phyloP scores from a whole-genome alignment of 1,284 basidiomycete genomes.

The Cutaneotrichosporon spelunceum region DNA sequence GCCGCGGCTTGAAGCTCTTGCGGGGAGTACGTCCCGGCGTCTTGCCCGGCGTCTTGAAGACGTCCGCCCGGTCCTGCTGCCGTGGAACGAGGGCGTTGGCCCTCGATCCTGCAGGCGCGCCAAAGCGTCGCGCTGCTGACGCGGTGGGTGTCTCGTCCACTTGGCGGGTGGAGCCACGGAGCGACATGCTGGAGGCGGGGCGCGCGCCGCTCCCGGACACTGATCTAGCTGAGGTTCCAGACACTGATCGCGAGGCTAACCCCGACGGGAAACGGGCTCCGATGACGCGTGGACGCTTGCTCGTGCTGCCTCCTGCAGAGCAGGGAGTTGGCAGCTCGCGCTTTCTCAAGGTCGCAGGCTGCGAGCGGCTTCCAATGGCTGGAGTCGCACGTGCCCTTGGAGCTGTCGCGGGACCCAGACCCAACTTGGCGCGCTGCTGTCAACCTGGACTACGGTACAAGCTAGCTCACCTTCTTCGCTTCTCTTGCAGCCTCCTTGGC shows the following conservation, averaged over 20 bases:
- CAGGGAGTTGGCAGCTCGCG: constrained; percentile 43
- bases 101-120: constrained; percentile 14
- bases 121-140: constrained; percentile 5
- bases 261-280: background rate
- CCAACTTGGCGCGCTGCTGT: constrained; percentile 30
- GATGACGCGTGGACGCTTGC: constrained; percentile 21
- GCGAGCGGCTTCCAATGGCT: constrained; percentile 8
- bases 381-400: constrained; percentile 29
- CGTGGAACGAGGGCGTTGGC: constrained; percentile 7
- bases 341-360: constrained; percentile 20
- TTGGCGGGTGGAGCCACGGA: background rate
- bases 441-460: background rate
- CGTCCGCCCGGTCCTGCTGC: background rate
- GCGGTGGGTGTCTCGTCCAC: constrained; percentile 11
- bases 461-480: constrained; percentile 58
- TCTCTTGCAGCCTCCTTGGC: constrained; percentile 67
- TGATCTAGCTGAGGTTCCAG: background rate
- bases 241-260: background rate
- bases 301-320: background rate
- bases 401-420: constrained; percentile 22
- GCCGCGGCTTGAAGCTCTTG: constrained; percentile 58
- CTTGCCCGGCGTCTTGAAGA: constrained; percentile 30
- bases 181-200: background rate
- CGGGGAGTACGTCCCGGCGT: constrained; percentile 35
- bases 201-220: background rate